phyloP scores from a whole-genome alignment of 441 rosid genomes.

The Raphanus hybrid region DNA sequence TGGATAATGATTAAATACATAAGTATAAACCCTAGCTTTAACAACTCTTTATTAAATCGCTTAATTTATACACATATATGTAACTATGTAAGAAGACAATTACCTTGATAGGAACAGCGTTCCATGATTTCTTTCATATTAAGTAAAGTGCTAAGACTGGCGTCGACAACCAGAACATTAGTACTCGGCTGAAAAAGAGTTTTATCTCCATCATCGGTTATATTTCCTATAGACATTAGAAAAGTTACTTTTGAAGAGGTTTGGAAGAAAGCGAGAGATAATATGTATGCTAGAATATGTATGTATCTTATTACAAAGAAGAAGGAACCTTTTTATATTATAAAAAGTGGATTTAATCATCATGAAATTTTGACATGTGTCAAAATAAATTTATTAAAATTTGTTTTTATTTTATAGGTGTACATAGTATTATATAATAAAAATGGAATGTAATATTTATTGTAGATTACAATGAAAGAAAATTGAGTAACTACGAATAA shows the following conservation, averaged over 20 bases:
- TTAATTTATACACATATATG: background rate
- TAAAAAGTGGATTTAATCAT: background rate
- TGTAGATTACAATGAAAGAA: background rate
- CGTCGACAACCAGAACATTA: slow-evolving; percentile 29
- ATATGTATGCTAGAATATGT: background rate
- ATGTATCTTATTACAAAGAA: slow-evolving; percentile 1
- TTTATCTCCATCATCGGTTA: background rate
- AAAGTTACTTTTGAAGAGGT: background rate
- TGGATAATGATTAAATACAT: background rate
- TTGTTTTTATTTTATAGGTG: background rate
- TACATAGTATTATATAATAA: background rate
- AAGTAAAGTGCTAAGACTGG: background rate
- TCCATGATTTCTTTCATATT: slow-evolving; percentile 4
- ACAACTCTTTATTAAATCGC: background rate
- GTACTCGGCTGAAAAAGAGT: background rate
- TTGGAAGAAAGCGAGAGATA: background rate
- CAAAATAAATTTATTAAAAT: background rate
- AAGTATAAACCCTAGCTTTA: background rate
- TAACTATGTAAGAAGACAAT: background rate
- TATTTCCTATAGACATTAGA: background rate
- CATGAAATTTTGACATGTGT: slow-evolving; percentile 19
- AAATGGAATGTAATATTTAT: background rate
- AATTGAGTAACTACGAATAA: background rate
- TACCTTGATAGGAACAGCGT: slow-evolving; percentile 8
- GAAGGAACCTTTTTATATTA: slow-evolving; percentile 3